phyloP scores from a whole-genome alignment of 345 rosid genomes.

The Eutrema japonicum region DNA sequence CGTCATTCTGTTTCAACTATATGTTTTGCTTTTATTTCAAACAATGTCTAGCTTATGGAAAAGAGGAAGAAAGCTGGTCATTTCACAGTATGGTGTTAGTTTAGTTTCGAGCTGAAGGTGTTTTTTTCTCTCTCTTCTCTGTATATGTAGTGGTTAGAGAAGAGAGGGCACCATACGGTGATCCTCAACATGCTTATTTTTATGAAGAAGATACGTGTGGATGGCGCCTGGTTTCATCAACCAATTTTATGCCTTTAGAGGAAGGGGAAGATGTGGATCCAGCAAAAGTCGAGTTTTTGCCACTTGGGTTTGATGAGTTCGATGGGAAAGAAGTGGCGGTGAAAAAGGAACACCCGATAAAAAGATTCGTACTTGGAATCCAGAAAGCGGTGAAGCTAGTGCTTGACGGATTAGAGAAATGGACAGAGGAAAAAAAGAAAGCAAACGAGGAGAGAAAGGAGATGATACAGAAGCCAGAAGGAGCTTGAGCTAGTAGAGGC shows the following conservation, averaged over 20 bases:
- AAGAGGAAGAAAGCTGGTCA: slow-evolving; percentile 1
- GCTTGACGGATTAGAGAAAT: slow-evolving; percentile 65
- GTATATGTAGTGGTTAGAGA: slow-evolving; percentile 83
- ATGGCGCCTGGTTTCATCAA: slow-evolving; percentile 97
- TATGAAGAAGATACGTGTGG: slow-evolving; percentile 95
- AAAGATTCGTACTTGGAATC: slow-evolving; percentile 49
- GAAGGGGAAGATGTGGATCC: slow-evolving; percentile 79
- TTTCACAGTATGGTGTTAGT: not conserved
- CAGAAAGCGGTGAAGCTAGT: slow-evolving; percentile 60
- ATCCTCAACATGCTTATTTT: slow-evolving; percentile 91
- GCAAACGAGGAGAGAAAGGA: slow-evolving; percentile 60
- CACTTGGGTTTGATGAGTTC: slow-evolving; percentile 90
- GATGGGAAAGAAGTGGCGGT: slow-evolving; percentile 60
- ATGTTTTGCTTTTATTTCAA: not conserved
- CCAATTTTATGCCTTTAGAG: slow-evolving; percentile 76
- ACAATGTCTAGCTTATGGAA: not conserved
- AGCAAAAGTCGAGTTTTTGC: slow-evolving; percentile 68
- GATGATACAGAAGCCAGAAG: slow-evolving; percentile 62
- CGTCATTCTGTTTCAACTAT: slow-evolving; percentile 9
- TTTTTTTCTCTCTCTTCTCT: not conserved
- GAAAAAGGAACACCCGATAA: slow-evolving; percentile 53
- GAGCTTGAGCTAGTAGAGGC: slow-evolving; percentile 86
- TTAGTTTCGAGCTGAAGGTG: slow-evolving; percentile 14
- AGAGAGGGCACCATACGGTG: slow-evolving; percentile 82
- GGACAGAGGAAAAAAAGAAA: slow-evolving; percentile 81